Evolutionary conservation across 1,284 basidiomycete species (phyloP), one percentile per base, ranked within the genome.

Genomic region (Cryptococcus amylolentus): DNA sequence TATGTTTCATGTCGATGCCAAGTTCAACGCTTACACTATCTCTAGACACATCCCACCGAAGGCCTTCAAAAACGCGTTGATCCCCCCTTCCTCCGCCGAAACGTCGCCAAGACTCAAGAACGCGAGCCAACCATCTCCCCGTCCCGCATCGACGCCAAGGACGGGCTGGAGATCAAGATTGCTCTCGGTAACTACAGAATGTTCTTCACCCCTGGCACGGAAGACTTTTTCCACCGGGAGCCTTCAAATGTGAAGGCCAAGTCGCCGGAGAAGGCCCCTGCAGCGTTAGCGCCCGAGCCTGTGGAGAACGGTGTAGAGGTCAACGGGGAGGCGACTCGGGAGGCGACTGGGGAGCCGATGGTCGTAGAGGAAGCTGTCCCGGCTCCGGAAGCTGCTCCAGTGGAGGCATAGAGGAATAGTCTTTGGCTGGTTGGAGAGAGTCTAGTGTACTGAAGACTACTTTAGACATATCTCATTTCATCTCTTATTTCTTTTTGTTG

Each of bases 111-210:
- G 40, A 42, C n/a, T 53, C 63, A 3, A 52, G 56, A 60, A 43
- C 37, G 45, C 3, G 46, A 56, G 4, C 52, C 44, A 12, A 23
- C n/a, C n/a, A 18, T 42, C n/a, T 42, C 41, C n/a, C n/a, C 41
- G 12, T 14, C 41, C 23, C n/a, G n/a, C 12, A 71, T 72, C 49
- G 57, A 69, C 18, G 59, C 76, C 37, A 67, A 70, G 28, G 72
- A 69, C 47, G 77, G 73, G 39, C 81, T 88, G 76, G 81, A 80
- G 55, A 81, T 90, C 60, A 84, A 85, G 60, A 82, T 92, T 48
- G 81, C 82, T 51, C 64, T 83, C 55, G 82, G 84, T 49, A 83
- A 81, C 60, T 91, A 90, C 81, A 86, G 85, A 73, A 75, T 91
- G 58, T 80, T 88, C 77, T 90, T 88, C 70, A 87, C 86, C 64